Percentiles rank a stretch among this genome's conserved stretches.
phyloP scores from a whole-genome alignment of 495 filamentous ascomycete species.

The Penicillium coprophilum region DNA sequence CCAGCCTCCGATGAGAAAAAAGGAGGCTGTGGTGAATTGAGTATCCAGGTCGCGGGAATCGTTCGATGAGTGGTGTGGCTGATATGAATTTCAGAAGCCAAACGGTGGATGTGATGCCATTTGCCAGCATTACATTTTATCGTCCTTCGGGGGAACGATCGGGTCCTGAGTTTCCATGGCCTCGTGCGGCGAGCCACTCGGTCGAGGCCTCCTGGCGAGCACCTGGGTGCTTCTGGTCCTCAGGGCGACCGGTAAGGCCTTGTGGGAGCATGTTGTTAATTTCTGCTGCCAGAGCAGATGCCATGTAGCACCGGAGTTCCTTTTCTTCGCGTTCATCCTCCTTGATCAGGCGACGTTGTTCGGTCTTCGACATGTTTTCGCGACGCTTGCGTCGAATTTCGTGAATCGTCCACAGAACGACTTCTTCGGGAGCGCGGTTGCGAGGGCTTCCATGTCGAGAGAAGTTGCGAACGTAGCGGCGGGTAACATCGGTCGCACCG shows the following conservation, averaged over 20 bases:
- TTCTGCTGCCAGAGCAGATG: constrained; percentile 65
- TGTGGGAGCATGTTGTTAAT: constrained; percentile 56
- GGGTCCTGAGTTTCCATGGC: constrained; percentile 41
- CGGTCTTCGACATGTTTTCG: constrained; percentile 72
- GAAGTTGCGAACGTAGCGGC: constrained; percentile 88
- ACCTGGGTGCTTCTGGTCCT: constrained; percentile 44
- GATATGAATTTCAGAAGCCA: constrained; percentile 9
- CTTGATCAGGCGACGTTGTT: constrained; percentile 77
- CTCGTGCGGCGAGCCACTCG: constrained; percentile 63
- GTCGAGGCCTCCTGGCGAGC: constrained; percentile 60
- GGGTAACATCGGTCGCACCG: constrained; percentile 91
- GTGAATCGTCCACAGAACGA: constrained; percentile 80
- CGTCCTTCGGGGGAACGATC: constrained; percentile 38
- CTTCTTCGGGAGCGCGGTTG: constrained; percentile 77
- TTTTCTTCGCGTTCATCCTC: constrained; percentile 85
- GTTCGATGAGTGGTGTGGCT: constrained; percentile 13
- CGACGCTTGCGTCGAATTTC: constrained; percentile 85
- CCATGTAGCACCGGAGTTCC: constrained; percentile 76
- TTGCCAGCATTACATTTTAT: constrained; percentile 22
- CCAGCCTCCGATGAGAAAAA: constrained; percentile 12
- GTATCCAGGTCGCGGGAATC: constrained; percentile 14
- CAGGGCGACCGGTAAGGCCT: constrained; percentile 30
- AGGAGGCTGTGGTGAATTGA: constrained; percentile 3
- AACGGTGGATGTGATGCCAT: constrained; percentile 5
- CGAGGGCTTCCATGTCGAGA: constrained; percentile 69